Percentiles rank a stretch among this genome's conserved stretches.
Evolutionary conservation across 768 basidiomycete genomes (phyloP).

Genomic region (Tricholoma saponaceum): DNA sequence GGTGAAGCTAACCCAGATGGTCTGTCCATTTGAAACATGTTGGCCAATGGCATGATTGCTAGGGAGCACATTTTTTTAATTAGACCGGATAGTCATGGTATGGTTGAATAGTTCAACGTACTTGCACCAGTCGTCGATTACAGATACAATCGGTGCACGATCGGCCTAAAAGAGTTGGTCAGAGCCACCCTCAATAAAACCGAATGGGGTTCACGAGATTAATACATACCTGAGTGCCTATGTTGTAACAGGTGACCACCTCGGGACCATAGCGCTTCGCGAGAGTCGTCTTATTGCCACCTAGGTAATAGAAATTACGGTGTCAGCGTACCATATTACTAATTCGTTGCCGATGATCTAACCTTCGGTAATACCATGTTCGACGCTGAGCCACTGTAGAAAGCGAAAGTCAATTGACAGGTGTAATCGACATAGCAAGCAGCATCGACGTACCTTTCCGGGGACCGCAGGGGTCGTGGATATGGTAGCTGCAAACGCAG

Average conservation of each 20-base stretch:
- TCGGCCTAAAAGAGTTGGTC: constrained; percentile 1
- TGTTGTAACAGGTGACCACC: constrained; percentile 7
- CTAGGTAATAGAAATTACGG: neutral
- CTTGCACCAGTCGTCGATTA: constrained; percentile 8
- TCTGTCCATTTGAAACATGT: constrained; percentile 1
- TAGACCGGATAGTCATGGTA: neutral
- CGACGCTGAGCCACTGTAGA: constrained; percentile 3
- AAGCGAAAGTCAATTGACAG: neutral
- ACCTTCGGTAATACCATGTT: constrained; percentile 3
- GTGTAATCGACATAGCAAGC: neutral
- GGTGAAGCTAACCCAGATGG: constrained; percentile 6
- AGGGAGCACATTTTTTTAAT: neutral
- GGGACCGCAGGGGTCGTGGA: neutral
- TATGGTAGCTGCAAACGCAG: neutral
- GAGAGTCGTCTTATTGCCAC: neutral
- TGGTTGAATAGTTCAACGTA: neutral
- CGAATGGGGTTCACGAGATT: neutral
- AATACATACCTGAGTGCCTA: neutral
- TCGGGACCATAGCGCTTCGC: constrained; percentile 4
- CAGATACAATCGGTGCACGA: constrained; percentile 7
- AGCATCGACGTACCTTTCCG: neutral
- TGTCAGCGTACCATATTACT: neutral
- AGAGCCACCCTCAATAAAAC: neutral
- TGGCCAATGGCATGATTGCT: constrained; percentile 6
- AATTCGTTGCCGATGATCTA: neutral